These are phyloP conservation scores for Phanerochaete carnosa DNA, from an alignment of 768 basidiomycete species.

Conservation along the genomic window DNA sequence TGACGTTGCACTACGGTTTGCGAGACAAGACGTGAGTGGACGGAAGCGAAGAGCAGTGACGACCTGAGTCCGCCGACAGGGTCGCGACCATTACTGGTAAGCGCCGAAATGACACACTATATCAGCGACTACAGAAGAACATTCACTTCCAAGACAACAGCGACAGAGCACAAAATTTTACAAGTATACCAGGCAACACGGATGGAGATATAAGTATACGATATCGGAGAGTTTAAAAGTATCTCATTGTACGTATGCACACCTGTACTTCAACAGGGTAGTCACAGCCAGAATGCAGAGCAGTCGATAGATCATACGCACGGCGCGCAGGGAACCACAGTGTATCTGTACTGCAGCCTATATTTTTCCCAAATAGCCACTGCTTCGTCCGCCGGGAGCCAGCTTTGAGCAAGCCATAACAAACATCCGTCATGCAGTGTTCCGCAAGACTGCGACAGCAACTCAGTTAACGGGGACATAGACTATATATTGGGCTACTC, in stretches of 20 bases:
- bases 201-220: not conserved
- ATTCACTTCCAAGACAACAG: not conserved
- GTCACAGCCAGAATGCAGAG: not conserved
- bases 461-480: conserved; percentile 27
- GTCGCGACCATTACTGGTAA: not conserved
- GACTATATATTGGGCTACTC: conserved; percentile 31
- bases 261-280: not conserved
- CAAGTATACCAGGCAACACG: not conserved
- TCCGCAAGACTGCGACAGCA: conserved; percentile 56
- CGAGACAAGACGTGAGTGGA: not conserved
- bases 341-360: not conserved
- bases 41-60: not conserved
- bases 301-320: not conserved
- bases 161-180: not conserved
- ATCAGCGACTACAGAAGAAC: not conserved
- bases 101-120: not conserved
- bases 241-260: not conserved
- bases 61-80: not conserved
- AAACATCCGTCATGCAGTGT: conserved; percentile 21
- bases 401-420: not conserved
- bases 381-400: not conserved
- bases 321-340: not conserved
- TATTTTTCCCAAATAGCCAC: not conserved
- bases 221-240: not conserved
- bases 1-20: not conserved